phyloP scores from a whole-genome alignment of 768 basidiomycete genomes.

The Tephrocybe sp. region DNA sequence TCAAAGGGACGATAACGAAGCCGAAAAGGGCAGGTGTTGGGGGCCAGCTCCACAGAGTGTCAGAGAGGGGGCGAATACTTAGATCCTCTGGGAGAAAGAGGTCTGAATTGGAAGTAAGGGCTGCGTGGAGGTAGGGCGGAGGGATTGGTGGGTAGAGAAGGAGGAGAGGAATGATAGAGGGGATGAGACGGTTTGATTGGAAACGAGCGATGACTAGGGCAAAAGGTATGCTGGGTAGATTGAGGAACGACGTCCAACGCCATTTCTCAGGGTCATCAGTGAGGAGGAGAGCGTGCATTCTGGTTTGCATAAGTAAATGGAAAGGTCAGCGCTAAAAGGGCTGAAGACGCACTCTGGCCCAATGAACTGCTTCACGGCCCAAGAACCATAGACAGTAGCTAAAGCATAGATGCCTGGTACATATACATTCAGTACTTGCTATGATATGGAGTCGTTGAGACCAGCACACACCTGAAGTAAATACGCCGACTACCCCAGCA shows the following conservation, averaged over 20 bases:
- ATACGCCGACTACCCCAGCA: slow-evolving; percentile 49
- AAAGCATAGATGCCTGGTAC: slow-evolving; percentile 40
- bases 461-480: slow-evolving; percentile 55
- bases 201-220: slow-evolving; percentile 64
- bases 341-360: slow-evolving; percentile 54
- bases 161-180: slow-evolving; percentile 43
- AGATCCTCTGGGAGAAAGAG: slow-evolving; percentile 23
- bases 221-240: slow-evolving; percentile 70
- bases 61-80: slow-evolving; percentile 26
- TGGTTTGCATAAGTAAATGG: slow-evolving; percentile 18
- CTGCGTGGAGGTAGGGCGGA: slow-evolving; percentile 30
- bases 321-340: background rate
- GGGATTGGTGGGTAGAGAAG: slow-evolving; percentile 44
- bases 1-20: slow-evolving; percentile 48
- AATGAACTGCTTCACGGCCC: slow-evolving; percentile 66
- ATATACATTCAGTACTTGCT: background rate
- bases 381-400: slow-evolving; percentile 67
- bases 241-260: slow-evolving; percentile 74
- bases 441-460: background rate
- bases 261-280: slow-evolving; percentile 69
- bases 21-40: slow-evolving; percentile 59
- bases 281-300: slow-evolving; percentile 63
- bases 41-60: slow-evolving; percentile 41
- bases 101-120: slow-evolving; percentile 20
- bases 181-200: slow-evolving; percentile 29